Evolutionary conservation across 768 basidiomycete species (phyloP), one percentile per base, ranked within the genome.

Genomic region (Leucocoprinus birnbaumii): DNA sequence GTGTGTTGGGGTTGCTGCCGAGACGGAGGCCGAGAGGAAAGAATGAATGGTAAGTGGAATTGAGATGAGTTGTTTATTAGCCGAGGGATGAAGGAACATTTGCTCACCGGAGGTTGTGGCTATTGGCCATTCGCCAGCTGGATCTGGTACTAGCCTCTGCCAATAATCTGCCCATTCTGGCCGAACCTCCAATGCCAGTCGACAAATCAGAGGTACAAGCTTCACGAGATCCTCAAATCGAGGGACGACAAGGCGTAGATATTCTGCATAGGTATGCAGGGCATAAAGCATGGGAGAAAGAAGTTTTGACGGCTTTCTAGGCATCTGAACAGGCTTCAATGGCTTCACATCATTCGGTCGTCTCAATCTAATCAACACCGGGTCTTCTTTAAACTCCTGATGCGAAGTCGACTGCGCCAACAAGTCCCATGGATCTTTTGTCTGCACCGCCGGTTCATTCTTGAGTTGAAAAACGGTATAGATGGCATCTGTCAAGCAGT

Each of bases 81-180:
- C 13, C 38, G 25, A 26, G 31, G 26, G 8, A n/a, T 35, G 26
- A 22, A 22, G 19, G 13, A 38, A 38, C 38, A n/a, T 38, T 16
- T 31, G 41, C 59, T 5, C 38, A 58, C 59, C 21, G 21, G 51
- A 56, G 37, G 41, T 41, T 3, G 22, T 25, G n/a, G 43, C 25
- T 24, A 44, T 35, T 3, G 83, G 82, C 91, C 90, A 90, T 25
- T 68, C 66, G n/a, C 72, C 69, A 59, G 79, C 71, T 24, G 78
- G 77, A 43, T 80, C 78, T 3, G 92, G 89, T 61, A 84, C 84
- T 40, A 92, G 71, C 11, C 93, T 80, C 63, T 87, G 87, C 94
- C 94, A 96, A 65, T 94, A 94, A 69, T 97, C 93, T 5, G 83
- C 83, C 94, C 94, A 96, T 64, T 93, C 93, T 0, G 86, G 84